Conservation (phyloP, 768 basidiomycete species). For the Tulasnella sp. region DNA sequence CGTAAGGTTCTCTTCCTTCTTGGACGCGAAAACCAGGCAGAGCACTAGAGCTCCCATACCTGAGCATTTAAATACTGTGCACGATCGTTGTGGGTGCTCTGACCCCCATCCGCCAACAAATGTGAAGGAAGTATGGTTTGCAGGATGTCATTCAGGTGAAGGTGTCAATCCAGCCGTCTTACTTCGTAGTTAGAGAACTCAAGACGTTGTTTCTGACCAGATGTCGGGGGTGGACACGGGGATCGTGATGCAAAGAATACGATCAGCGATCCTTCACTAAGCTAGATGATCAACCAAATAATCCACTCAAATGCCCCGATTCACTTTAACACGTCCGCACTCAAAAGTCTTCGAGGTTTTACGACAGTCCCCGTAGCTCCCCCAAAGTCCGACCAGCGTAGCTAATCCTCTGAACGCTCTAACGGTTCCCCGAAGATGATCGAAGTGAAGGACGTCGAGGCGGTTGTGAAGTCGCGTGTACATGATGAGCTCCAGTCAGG, state of each 20-base stretch:
- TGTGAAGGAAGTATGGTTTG: constrained; percentile 20
- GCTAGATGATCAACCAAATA: not conserved
- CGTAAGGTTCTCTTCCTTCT: not conserved
- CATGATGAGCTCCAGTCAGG: not conserved
- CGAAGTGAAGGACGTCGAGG: not conserved
- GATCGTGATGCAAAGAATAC: not conserved
- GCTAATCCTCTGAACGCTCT: not conserved
- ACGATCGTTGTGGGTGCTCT: not conserved
- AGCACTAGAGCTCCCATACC: not conserved
- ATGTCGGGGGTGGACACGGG: not conserved
- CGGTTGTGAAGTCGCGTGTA: not conserved
- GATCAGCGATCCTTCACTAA: not conserved
- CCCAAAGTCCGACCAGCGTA: not conserved
- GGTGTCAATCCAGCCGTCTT: not conserved
- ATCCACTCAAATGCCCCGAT: not conserved
- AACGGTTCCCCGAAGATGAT: not conserved
- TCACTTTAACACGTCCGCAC: not conserved
- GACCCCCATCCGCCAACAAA: not conserved
- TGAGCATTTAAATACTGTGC: not conserved
- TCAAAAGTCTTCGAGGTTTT: not conserved
- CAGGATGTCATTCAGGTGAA: constrained; percentile 18
- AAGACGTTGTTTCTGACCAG: not conserved
- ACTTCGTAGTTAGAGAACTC: not conserved
- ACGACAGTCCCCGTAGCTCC: not conserved
- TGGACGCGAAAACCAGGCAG: not conserved